Base-by-base conservation (phyloP, 805 yeast genomes). In the Zygotorulaspora florentina region DNA sequence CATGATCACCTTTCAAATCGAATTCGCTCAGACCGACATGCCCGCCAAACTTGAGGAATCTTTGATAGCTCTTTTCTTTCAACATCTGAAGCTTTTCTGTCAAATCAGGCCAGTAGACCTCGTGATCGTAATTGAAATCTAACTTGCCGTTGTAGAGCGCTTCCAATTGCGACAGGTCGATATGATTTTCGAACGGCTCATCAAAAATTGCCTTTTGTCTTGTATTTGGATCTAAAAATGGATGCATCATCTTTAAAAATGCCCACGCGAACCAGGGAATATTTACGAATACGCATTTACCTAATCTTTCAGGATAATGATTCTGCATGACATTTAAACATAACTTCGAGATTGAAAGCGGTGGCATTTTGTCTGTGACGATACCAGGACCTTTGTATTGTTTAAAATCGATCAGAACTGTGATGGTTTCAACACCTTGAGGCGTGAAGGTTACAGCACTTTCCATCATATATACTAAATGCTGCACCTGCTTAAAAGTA, bases 281-380 rank as follows among this genome's bases (percentile, higher is more conserved):
- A 55, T 78, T 77, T 34, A 77, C 72, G 50, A 79, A 70, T 15
- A 77, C 64, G 13, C 81, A 80, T 44, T 71, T 66, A 2, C 81
- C 82, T 43, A 79, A 62, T 48, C 82, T 66, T 52, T 78, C 83
- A 2, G 84, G 84, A 56, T 76, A 79, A 52, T 79, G 81, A 43
- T 75, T 70, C 53, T 79, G 83, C 52, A 78, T 64, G 35, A 77
- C 75, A 55, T 75, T 73, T 18, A 62, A 69, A 59, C 54, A 75
- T 70, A 76, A 78, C 49, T 72, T 73, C 17, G 79, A 74, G 43
- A 73, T 72, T 28, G 76, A 67, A 23, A 73, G 57, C 2, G 80
- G 79, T 2, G 80, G 82, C 66, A 73, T 59, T 62, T 75, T 62
- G 40, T 65, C 65, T n/a, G 61, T 54, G 12, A 62, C 56, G 12